These are phyloP conservation scores for Arabidopsis thaliana DNA, from an alignment of 345 rosid species.

Conservation along the genomic window TAIR10.1 NC_003076.8:23905501-23906000, in stretches of 20 bases:
- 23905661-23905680: constrained; percentile 66
- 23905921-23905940: constrained; percentile 14
- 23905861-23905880: constrained; percentile 96
- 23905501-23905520: constrained; percentile 98
- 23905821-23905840: constrained; percentile 30
- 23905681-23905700: constrained; percentile 72
- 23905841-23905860: constrained; percentile 91
- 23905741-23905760: constrained; percentile 94
- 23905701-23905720: constrained; percentile 90
- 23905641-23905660: constrained; percentile 71
- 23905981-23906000: constrained; percentile 46
- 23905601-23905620: constrained; percentile 77
- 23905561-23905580: constrained; percentile 78
- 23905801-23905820: neutral
- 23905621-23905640: constrained; percentile 70
- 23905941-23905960: neutral
- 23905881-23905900: constrained; percentile 97
- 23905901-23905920: constrained; percentile 28
- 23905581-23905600: constrained; percentile 78
- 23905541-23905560: constrained; percentile 78
- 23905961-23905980: constrained; percentile 30
- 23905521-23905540: constrained; percentile 88
- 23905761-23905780: constrained; percentile 80
- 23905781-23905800: constrained; percentile 25
- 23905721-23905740: constrained; percentile 86